Conservation (phyloP, 225 moss, liverwort and hornwort genomes). For the Polytrichum commune region DNA sequence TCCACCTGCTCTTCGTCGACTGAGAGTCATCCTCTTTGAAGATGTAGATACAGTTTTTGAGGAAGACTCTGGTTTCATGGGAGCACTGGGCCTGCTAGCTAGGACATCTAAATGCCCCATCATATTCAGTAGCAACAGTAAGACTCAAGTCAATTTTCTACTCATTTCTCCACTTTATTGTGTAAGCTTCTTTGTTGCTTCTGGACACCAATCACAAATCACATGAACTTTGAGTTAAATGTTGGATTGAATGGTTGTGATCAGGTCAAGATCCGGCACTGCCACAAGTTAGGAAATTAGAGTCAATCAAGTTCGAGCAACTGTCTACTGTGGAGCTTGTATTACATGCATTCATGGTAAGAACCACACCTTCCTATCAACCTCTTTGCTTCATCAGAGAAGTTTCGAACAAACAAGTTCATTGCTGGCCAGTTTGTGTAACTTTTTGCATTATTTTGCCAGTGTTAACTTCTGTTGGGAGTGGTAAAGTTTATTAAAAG, state of each 20-base stretch:
- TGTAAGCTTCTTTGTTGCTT: background rate
- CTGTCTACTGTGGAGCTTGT: constrained; percentile 60
- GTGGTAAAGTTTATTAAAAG: too few relatives aligned
- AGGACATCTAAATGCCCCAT: constrained; percentile 84
- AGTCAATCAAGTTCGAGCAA: constrained; percentile 52
- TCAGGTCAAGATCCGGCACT: constrained; percentile 68
- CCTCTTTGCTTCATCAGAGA: background rate
- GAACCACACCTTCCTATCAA: background rate
- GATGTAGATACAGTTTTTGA: constrained; percentile 90
- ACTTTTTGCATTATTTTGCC: too few relatives aligned
- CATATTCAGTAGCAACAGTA: constrained; percentile 88
- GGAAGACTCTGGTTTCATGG: constrained; percentile 78
- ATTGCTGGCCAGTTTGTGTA: too few relatives aligned
- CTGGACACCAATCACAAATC: background rate
- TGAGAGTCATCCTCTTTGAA: constrained; percentile 85
- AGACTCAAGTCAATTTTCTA: constrained; percentile 11
- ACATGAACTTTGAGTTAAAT: background rate
- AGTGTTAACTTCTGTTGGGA: too few relatives aligned
- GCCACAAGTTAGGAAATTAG: constrained; percentile 48
- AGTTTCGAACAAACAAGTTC: too few relatives aligned
- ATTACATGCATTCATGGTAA: constrained; percentile 74
- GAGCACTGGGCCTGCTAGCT: constrained; percentile 61
- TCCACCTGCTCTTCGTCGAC: constrained; percentile 40
- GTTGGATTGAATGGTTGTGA: constrained; percentile 7
- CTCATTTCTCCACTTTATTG: constrained; percentile 1